Evolutionary conservation across 1,139 yeast species (phyloP), one percentile per base, ranked within the genome.

Genomic region (Nakaseomyces nivariensis): DNA sequence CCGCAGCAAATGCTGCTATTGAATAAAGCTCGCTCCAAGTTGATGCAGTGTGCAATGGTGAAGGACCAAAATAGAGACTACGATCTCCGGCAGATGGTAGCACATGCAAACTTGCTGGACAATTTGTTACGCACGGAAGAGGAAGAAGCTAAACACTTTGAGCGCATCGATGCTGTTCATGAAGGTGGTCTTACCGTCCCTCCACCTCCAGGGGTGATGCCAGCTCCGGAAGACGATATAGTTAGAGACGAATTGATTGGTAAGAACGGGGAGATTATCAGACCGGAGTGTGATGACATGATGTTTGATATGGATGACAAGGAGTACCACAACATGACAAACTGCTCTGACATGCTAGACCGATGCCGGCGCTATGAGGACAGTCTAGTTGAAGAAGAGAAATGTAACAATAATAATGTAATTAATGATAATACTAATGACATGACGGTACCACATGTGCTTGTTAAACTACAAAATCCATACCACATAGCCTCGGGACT

Each of bases 21-120:
- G 4, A 42, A 41, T 26, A 33, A 36, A 24, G 45, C 42, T 4
- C 40, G 49, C 6, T 26, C 46, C n/a, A 47, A 47, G 46, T 17
- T 47, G 24, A 41, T 37, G 32, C 42, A 47, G 41, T 47, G 49
- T 10, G 46, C 49, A 3, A 40, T 46, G 37, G 44, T 41, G n/a
- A 29, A 31, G 37, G 43, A 34, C 10, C 49, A 42, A 24, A 42
- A 47, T 29, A 33, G 42, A 25, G 49, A 47, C 27, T 52, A 52
- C 33, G 55, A 60, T 29, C 49, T 60, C 32, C 54, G 63, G 32
- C 48, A 57, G 31, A 49, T 60, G 38, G 63, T 60, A 0, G 60
- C 62, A 13, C 62, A 60, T 50, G 63, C 63, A 1, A 59, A 59
- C 49, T 47, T 60, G 45, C 48, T 60, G 41, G 63, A 59, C 47